Evolutionary conservation across 2,329 filamentous ascomycete genomes (phyloP).

Genomic region (Arthrobotrys sphaeroides): DNA sequence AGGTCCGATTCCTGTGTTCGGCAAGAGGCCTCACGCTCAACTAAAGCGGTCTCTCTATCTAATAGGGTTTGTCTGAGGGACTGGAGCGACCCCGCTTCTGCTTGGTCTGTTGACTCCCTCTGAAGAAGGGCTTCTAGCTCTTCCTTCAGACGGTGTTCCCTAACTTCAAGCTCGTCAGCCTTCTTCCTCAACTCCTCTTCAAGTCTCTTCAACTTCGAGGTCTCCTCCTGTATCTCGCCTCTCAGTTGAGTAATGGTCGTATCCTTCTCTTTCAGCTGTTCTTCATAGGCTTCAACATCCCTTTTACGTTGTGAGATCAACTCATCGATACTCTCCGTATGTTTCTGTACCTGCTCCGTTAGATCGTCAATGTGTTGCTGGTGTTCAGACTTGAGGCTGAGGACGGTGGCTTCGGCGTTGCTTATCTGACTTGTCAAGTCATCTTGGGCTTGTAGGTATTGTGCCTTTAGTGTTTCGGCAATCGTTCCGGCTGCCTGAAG

Average conservation of each 20-base stretch:
- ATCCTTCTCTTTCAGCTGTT: conserved; percentile 27
- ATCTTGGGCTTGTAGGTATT: conserved; percentile 38
- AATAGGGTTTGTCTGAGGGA: conserved; percentile 22
- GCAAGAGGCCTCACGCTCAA: conserved; percentile 31
- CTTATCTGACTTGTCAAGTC: conserved; percentile 46
- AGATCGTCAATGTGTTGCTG: conserved; percentile 42
- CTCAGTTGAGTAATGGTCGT: conserved; percentile 10
- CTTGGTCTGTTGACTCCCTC: conserved; percentile 31
- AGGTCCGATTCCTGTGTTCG: conserved; percentile 32
- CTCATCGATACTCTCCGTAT: conserved; percentile 21
- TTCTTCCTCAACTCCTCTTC: conserved; percentile 31
- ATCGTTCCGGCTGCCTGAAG: conserved; percentile 33
- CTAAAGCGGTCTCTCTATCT: conserved; percentile 25
- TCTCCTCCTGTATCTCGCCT: conserved; percentile 33
- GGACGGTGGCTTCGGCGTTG: conserved; percentile 31
- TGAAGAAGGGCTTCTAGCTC: conserved; percentile 29
- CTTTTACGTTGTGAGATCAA: conserved; percentile 9
- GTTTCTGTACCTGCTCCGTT: conserved; percentile 37
- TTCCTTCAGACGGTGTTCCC: conserved; percentile 19
- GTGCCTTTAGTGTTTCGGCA: conserved; percentile 28
- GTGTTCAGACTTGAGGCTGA: conserved; percentile 29
- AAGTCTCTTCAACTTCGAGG: conserved; percentile 24
- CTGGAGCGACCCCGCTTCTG: conserved; percentile 27
- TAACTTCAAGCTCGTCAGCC: conserved; percentile 32
- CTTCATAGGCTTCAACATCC: conserved; percentile 34